These are phyloP conservation scores for Leccinum sublutescens DNA, from an alignment of 768 basidiomycete genomes.

Conservation along the genomic window DNA sequence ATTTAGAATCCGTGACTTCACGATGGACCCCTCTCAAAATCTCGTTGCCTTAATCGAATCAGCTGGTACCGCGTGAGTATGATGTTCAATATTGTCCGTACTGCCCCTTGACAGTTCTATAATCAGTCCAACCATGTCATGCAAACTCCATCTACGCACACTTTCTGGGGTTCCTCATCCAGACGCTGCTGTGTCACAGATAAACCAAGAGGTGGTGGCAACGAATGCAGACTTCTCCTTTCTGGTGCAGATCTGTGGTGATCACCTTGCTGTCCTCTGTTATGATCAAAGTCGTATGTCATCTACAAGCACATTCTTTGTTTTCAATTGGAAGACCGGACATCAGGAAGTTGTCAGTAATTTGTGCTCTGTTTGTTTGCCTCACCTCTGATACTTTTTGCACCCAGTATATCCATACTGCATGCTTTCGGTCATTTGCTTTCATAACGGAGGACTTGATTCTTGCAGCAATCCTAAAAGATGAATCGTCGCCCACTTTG, in stretches of 20 bases:
- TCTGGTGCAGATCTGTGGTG: constrained; percentile 34
- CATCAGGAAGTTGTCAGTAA: constrained; percentile 28
- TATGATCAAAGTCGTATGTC: constrained; percentile 9
- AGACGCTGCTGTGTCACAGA: constrained; percentile 8
- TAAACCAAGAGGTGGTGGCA: constrained; percentile 10
- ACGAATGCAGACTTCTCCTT: constrained; percentile 14
- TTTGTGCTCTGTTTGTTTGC: neutral
- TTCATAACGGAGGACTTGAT: constrained; percentile 35
- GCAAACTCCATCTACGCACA: constrained; percentile 31
- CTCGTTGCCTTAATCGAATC: constrained; percentile 33
- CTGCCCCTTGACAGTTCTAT: constrained; percentile 1
- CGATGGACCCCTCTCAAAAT: constrained; percentile 37
- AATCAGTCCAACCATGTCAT: constrained; percentile 18
- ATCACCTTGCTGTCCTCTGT: constrained; percentile 30
- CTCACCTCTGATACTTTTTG: constrained; percentile 3
- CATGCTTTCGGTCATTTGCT: constrained; percentile 32
- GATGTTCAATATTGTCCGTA: neutral
- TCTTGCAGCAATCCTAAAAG: constrained; percentile 17
- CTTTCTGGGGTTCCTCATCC: constrained; percentile 32
- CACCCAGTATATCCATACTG: constrained; percentile 19
- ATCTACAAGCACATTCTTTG: constrained; percentile 17
- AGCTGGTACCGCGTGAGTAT: constrained; percentile 20
- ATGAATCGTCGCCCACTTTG: constrained; percentile 9
- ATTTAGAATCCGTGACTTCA: constrained; percentile 35
- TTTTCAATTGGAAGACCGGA: constrained; percentile 38